Evolutionary conservation across 352 stramenopile genomes (phyloP).

Genomic region (Phytopythium litorale): DNA sequence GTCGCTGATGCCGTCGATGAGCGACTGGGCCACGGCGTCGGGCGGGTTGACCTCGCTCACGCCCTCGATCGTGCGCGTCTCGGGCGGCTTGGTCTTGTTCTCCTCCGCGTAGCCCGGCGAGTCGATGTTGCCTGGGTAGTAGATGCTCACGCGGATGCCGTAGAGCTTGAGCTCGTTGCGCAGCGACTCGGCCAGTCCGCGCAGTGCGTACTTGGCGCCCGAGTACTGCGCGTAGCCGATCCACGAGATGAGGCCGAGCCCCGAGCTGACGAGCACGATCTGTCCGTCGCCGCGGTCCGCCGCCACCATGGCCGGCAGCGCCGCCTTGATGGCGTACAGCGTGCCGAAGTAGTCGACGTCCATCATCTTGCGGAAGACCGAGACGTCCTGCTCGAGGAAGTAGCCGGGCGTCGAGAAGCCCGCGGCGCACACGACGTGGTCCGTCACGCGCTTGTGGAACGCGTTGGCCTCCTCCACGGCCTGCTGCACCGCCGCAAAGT

Average conservation of each 20-base stretch:
- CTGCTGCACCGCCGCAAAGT: constrained; percentile 51
- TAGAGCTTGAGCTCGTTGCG: constrained; percentile 77
- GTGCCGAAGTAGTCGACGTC: constrained; percentile 88
- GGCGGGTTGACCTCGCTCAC: constrained; percentile 41
- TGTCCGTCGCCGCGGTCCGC: constrained; percentile 55
- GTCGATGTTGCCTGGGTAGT: constrained; percentile 85
- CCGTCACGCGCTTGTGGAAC: constrained; percentile 59
- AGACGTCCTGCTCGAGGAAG: constrained; percentile 73
- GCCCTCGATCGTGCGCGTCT: constrained; percentile 77
- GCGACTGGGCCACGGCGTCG: constrained; percentile 55
- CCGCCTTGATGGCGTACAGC: constrained; percentile 74
- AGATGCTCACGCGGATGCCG: constrained; percentile 68
- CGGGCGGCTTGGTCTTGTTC: constrained; percentile 65
- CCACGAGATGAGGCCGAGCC: constrained; percentile 67
- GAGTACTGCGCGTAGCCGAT: constrained; percentile 83
- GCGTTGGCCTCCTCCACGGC: constrained; percentile 63
- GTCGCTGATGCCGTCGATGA: constrained; percentile 61
- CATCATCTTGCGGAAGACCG: constrained; percentile 75
- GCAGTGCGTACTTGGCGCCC: constrained; percentile 78
- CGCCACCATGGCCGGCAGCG: constrained; percentile 80
- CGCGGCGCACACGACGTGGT: constrained; percentile 73
- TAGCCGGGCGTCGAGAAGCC: constrained; percentile 59
- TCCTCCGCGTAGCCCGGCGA: constrained; percentile 71
- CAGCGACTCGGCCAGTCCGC: constrained; percentile 70
- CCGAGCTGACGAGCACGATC: constrained; percentile 73